Evolutionary conservation across 2,329 filamentous ascomycete species (phyloP).

Genomic region (Ascochyta pisi): DNA sequence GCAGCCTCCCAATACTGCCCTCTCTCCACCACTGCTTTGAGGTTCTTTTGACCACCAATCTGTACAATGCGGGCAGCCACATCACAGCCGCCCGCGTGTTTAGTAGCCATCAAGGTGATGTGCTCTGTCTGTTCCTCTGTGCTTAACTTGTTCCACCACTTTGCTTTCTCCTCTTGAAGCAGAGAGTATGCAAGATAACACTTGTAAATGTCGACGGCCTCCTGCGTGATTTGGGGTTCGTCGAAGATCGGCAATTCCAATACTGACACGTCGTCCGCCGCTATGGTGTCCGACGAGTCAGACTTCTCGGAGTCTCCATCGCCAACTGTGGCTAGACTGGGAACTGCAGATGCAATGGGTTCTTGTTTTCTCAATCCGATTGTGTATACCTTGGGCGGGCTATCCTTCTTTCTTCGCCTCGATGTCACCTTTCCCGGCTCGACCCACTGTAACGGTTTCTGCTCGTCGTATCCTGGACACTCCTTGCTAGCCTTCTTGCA

Average conservation of each 20-base stretch:
- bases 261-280: not conserved
- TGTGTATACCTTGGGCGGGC: constrained; percentile 18
- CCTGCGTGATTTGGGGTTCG: not conserved
- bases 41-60: constrained; percentile 17
- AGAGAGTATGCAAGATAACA: not conserved
- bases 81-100: not conserved
- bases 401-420: constrained; percentile 28
- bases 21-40: constrained; percentile 25
- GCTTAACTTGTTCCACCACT: constrained; percentile 11
- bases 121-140: constrained; percentile 7
- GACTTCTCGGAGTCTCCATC: not conserved
- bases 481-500: constrained; percentile 37
- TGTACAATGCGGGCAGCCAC: constrained; percentile 18
- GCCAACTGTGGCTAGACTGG: not conserved
- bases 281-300: not conserved
- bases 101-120: not conserved
- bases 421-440: constrained; percentile 39
- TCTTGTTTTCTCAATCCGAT: not conserved
- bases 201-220: constrained; percentile 7
- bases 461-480: constrained; percentile 42
- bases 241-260: not conserved
- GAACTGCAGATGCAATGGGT: not conserved
- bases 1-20: constrained; percentile 21
- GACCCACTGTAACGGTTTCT: constrained; percentile 45
- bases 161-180: constrained; percentile 1